A percentile compares a stretch with the other conserved stretches of the same genome.
Evolutionary conservation across 805 yeast species (phyloP).

Genomic region (Kodamaea sagamina): DNA sequence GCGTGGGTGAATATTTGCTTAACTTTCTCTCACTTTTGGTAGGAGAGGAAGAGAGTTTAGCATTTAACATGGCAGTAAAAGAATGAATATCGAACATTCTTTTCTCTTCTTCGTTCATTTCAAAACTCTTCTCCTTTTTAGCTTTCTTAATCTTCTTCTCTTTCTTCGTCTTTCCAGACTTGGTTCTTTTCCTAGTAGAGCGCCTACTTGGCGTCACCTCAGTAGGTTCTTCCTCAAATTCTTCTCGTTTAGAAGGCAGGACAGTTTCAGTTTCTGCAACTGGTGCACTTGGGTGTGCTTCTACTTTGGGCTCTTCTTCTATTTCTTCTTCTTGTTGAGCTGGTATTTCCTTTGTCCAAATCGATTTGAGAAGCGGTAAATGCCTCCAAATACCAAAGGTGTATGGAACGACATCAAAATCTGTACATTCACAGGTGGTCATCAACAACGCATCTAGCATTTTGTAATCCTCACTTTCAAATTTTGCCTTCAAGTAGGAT

Average conservation of each 20-base stretch:
- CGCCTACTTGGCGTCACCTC: not conserved
- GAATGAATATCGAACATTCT: conserved; percentile 27
- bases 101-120: conserved; percentile 8
- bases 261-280: not conserved
- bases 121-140: conserved; percentile 4
- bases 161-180: not conserved
- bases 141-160: conserved; percentile 5
- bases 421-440: conserved; percentile 13
- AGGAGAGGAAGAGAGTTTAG: conserved; percentile 19
- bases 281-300: not conserved
- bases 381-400: conserved; percentile 22
- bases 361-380: conserved; percentile 23
- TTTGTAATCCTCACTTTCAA: conserved; percentile 14
- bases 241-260: not conserved
- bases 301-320: not conserved
- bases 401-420: conserved; percentile 20
- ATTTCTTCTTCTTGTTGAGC: not conserved
- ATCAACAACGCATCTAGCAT: conserved; percentile 25
- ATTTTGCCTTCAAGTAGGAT: conserved; percentile 17
- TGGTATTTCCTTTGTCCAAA: conserved; percentile 16
- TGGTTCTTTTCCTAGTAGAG: not conserved
- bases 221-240: conserved; percentile 1
- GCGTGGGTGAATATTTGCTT: not conserved
- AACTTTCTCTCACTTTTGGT: conserved; percentile 9
- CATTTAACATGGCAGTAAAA: conserved; percentile 28